phyloP scores from a whole-genome alignment of 2,329 filamentous ascomycete species.

The Myriosclerotinia curreyana region DNA sequence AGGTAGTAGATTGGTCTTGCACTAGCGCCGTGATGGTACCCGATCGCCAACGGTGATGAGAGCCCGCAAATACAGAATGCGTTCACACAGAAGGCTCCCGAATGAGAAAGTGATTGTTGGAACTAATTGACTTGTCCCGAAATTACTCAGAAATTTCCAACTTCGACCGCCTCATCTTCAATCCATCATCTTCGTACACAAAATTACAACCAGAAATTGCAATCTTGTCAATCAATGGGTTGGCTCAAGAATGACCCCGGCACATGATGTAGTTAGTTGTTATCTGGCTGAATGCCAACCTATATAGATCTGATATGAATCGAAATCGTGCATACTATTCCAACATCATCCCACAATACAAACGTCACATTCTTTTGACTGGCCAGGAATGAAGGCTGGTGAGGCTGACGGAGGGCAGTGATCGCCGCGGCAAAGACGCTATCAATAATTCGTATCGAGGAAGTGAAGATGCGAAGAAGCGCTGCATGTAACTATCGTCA shows the following conservation, averaged over 20 bases:
- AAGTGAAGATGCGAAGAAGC: not conserved
- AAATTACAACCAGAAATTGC: not conserved
- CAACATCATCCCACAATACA: not conserved
- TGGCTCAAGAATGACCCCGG: not conserved
- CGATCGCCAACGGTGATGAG: not conserved
- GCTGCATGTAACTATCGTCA: not conserved
- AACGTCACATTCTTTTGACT: not conserved
- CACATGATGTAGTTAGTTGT: not conserved
- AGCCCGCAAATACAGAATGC: not conserved
- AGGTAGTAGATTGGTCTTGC: too few relatives aligned
- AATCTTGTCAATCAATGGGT: not conserved
- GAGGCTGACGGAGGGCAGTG: not conserved
- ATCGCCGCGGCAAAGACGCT: not conserved
- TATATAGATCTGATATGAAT: not conserved
- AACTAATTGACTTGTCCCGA: not conserved
- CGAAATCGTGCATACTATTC: not conserved
- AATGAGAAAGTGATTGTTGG: not conserved
- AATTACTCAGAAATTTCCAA: not conserved
- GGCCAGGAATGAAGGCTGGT: constrained; percentile 6
- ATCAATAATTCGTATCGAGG: not conserved
- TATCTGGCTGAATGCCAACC: not conserved
- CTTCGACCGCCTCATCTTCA: not conserved
- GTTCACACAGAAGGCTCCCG: not conserved
- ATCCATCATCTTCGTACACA: not conserved
- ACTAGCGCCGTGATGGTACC: not conserved